A percentile compares a stretch with the other conserved stretches of the same genome.
Conservation (phyloP, 139 green algal genomes). For the Chlamydomonas incerta region DNA sequence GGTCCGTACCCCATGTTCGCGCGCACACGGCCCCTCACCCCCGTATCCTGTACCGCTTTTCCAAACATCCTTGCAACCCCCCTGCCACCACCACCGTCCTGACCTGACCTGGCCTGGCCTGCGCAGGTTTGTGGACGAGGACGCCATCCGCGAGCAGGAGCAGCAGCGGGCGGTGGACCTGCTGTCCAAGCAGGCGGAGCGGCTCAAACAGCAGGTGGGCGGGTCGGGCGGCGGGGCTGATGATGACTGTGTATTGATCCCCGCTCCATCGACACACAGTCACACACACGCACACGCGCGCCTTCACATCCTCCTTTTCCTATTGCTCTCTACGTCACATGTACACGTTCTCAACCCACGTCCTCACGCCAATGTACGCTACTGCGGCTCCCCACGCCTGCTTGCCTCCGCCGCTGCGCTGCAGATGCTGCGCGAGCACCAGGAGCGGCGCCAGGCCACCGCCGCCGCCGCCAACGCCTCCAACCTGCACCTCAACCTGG, state of each 20-base stretch:
- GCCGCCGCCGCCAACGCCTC: neutral
- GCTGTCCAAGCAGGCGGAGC: constrained; percentile 17
- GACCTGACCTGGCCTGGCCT: neutral
- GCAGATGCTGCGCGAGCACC: constrained; percentile 42
- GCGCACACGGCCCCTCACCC: no score
- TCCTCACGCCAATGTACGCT: no score
- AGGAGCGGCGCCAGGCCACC: constrained; percentile 18
- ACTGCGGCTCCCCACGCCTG: no score
- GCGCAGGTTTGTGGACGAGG: constrained; percentile 38
- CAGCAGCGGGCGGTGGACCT: constrained; percentile 30
- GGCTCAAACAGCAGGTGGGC: constrained; percentile 38
- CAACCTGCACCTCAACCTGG: neutral
- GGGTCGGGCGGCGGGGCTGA: neutral
- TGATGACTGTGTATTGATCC: no score
- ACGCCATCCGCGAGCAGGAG: constrained; percentile 42
- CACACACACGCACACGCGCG: neutral
- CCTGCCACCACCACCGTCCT: neutral
- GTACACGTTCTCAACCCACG: no score
- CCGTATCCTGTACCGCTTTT: no score
- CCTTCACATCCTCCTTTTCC: neutral
- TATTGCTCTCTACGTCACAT: neutral
- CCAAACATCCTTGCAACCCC: no score
- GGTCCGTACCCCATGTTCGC: no score
- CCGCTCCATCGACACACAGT: no score
- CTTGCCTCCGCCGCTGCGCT: no score